Percentiles rank a stretch among this genome's conserved stretches.
Conservation (phyloP, 192 early-diverging fungal genomes). For the Mycoemilia scoparia region DNA sequence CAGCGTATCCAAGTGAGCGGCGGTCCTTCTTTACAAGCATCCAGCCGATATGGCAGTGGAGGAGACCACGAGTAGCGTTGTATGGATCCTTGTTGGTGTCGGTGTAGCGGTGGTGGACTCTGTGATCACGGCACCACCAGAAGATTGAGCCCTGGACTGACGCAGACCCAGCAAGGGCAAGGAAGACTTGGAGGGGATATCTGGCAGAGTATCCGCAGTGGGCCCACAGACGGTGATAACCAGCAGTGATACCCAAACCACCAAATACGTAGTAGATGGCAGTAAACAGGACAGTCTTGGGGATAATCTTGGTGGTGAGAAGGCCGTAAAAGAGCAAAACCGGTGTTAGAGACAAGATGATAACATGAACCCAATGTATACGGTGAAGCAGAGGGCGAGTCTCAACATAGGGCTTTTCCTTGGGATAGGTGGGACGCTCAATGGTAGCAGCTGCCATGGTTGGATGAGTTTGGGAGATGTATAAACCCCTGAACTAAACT, state of each 20-base stretch:
- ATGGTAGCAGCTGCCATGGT: constrained; percentile 17
- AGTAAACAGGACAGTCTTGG: constrained; percentile 51
- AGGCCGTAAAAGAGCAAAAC: constrained; percentile 64
- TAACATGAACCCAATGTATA: constrained; percentile 50
- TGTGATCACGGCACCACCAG: constrained; percentile 77
- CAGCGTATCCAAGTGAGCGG: constrained; percentile 53
- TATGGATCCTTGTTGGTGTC: constrained; percentile 74
- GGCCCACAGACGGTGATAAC: constrained; percentile 71
- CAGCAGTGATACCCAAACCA: constrained; percentile 65
- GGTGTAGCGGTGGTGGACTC: constrained; percentile 76
- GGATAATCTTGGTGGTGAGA: constrained; percentile 42
- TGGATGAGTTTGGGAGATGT: too few relatives aligned
- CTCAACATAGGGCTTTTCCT: constrained; percentile 16
- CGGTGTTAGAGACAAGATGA: constrained; percentile 49
- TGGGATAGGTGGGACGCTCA: constrained; percentile 26
- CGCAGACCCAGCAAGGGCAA: constrained; percentile 44
- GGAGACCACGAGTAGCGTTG: constrained; percentile 55
- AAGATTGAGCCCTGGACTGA: constrained; percentile 67
- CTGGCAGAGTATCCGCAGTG: constrained; percentile 59
- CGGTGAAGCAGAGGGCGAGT: constrained; percentile 24
- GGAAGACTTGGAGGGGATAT: constrained; percentile 37
- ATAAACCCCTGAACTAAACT: too few relatives aligned
- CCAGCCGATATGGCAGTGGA: constrained; percentile 75
- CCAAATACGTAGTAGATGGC: constrained; percentile 48
- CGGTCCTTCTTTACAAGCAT: constrained; percentile 66